Conservation (phyloP, 306 rosid species). For the Trifolium subterraneum region DNA sequence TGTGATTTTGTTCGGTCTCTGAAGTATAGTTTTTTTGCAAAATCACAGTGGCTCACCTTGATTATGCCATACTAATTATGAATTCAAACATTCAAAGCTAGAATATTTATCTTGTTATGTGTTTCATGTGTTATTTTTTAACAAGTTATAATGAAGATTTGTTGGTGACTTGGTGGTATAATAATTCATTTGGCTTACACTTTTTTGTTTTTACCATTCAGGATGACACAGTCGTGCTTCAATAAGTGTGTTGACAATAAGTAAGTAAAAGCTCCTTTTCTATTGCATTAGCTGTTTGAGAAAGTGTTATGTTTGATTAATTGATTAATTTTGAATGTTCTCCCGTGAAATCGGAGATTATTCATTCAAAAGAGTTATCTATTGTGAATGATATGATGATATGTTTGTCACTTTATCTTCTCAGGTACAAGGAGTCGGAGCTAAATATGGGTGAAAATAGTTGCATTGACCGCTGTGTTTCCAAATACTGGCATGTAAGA, state of each 20-base stretch:
- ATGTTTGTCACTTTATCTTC: slow-evolving; percentile 20
- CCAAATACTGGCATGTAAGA: slow-evolving; percentile 97
- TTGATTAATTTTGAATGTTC: neutral
- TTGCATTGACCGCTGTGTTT: slow-evolving; percentile 97
- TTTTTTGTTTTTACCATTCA: slow-evolving; percentile 44
- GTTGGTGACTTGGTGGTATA: neutral
- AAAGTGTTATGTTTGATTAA: slow-evolving; percentile 9
- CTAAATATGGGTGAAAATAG: slow-evolving; percentile 98
- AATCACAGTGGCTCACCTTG: too few relatives aligned
- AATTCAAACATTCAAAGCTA: too few relatives aligned
- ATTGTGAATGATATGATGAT: slow-evolving; percentile 15
- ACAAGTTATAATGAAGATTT: neutral
- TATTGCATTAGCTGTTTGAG: slow-evolving; percentile 9
- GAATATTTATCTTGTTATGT: neutral
- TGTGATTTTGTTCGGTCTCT: too few relatives aligned
- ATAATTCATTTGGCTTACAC: slow-evolving; percentile 32
- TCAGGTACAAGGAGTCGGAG: slow-evolving; percentile 96
- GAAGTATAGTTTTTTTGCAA: too few relatives aligned
- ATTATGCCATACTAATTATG: too few relatives aligned
- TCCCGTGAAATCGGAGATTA: slow-evolving; percentile 4
- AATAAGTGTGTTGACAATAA: slow-evolving; percentile 90
- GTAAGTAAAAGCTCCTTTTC: slow-evolving; percentile 51
- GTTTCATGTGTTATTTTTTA: neutral
- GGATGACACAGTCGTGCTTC: slow-evolving; percentile 93
- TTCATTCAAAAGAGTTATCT: slow-evolving; percentile 16